Evolutionary conservation across 345 rosid species (phyloP), one percentile per base, ranked within the genome.

Genomic region (Excoecaria agallocha): DNA sequence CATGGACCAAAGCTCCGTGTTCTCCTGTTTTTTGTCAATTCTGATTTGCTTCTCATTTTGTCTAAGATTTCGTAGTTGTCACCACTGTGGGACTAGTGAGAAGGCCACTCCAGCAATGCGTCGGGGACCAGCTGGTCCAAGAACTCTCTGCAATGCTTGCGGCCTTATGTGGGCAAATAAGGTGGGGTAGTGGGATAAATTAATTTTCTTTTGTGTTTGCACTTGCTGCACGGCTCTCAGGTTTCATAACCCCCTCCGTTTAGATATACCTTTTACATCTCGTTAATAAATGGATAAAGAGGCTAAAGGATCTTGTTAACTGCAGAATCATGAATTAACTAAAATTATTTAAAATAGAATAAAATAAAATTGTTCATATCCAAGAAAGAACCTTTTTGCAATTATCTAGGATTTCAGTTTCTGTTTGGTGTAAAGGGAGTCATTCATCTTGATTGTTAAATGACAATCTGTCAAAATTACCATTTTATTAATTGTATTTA

Each of bases 131-230:
- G 76, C 83, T 77, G 85, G 87, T 67, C 74, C 79, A 67, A 75
- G 83, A 68, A 80, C 79, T 25, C 79, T 80, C n/a, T 80, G 83
- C 59, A 84, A 84, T 79, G 87, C 87, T 58, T 84, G 87, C n/a
- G 87, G 87, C 70, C 87, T 84, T 69, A 82, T 77, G 83, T 84
- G 87, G 83, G 83, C 85, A 54, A 84, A 77, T 66, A 84, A 84
- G 83, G 83, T 79, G 20, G 52, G 76, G 60, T 25, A 6, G 38
- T 68, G 57, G 43, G 19, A 25, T 3, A 49, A 13, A 0, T 49
- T 13, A 16, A 51, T 50, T 68, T 43, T 68, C 16, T 50, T 49
- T 5, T 49, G 62, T 22, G 54, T 66, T 20, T 9, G 37, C 66
- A 61, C 8, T 45, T 5, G 30, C 17, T 66, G 24, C 11, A 11